Percentiles rank a stretch among this genome's conserved stretches.
phyloP scores from a whole-genome alignment of 2,329 filamentous ascomycete species.

The Tolypocladium tundrense region DNA sequence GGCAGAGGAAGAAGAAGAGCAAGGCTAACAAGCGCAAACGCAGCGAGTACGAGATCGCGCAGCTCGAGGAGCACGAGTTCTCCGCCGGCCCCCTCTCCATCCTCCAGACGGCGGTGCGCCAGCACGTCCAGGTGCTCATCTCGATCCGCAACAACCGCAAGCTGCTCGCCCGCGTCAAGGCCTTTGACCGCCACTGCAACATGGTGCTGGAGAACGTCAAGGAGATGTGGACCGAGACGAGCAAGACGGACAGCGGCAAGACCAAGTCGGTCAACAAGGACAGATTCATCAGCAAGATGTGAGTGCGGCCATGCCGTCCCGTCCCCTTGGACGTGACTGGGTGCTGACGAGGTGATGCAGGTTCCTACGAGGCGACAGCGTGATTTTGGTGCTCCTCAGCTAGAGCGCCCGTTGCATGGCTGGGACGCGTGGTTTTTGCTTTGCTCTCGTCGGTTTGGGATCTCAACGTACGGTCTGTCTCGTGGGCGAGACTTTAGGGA shows the following conservation, averaged over 20 bases:
- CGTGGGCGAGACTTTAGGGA: slow-evolving; percentile 19
- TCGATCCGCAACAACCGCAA: slow-evolving; percentile 98
- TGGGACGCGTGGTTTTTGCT: background rate
- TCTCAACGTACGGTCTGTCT: slow-evolving; percentile 10
- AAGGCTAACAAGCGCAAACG: background rate
- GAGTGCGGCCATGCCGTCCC: slow-evolving; percentile 21
- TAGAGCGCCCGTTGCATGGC: slow-evolving; percentile 20
- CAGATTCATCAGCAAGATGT: slow-evolving; percentile 97
- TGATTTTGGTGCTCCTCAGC: slow-evolving; percentile 78
- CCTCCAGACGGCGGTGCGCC: slow-evolving; percentile 90
- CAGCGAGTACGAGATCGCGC: slow-evolving; percentile 84
- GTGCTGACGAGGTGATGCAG: slow-evolving; percentile 27
- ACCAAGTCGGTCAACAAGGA: slow-evolving; percentile 80
- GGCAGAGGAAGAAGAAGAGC: background rate
- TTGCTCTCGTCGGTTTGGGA: slow-evolving; percentile 10
- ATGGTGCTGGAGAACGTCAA: slow-evolving; percentile 92
- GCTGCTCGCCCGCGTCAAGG: slow-evolving; percentile 92
- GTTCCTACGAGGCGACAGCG: slow-evolving; percentile 79
- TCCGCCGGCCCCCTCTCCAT: slow-evolving; percentile 60
- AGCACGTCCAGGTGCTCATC: slow-evolving; percentile 91
- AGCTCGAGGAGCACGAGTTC: slow-evolving; percentile 51
- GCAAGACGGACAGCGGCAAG: slow-evolving; percentile 65
- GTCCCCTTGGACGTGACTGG: background rate
- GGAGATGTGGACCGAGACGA: slow-evolving; percentile 98
- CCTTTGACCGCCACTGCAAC: slow-evolving; percentile 97